Evolutionary conservation across 2,329 filamentous ascomycete species (phyloP).

Genomic region (Pyricularia sp.): DNA sequence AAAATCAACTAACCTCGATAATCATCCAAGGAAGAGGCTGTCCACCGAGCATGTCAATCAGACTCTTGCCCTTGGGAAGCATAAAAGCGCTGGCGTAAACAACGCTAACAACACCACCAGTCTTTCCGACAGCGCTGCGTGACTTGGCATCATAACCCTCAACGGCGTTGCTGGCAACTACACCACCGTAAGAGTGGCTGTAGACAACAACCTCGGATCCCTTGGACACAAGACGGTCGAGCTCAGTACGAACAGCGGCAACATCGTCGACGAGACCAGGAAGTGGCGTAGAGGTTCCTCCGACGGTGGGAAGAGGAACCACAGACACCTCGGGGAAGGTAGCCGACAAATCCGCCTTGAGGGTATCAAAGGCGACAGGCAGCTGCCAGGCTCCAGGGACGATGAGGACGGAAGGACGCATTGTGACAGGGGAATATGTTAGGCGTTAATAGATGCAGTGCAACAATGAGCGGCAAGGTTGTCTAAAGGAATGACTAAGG

Average conservation of each 20-base stretch:
- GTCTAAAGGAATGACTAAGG: too few relatives aligned
- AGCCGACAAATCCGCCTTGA: constrained; percentile 17
- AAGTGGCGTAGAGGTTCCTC: constrained; percentile 16
- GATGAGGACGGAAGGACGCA: constrained; percentile 19
- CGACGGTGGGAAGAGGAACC: constrained; percentile 19
- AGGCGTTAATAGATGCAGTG: neutral
- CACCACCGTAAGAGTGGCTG: constrained; percentile 23
- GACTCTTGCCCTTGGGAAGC: constrained; percentile 12
- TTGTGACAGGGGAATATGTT: neutral
- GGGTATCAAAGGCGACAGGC: constrained; percentile 16
- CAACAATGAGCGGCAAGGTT: neutral
- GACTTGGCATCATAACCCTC: constrained; percentile 19
- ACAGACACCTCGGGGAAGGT: constrained; percentile 19
- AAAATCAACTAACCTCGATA: neutral
- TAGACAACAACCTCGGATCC: constrained; percentile 22
- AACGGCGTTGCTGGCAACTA: constrained; percentile 18
- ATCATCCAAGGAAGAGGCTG: constrained; percentile 16
- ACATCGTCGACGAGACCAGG: constrained; percentile 16
- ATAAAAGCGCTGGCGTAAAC: constrained; percentile 20
- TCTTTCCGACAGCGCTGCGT: constrained; percentile 18
- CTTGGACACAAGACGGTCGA: constrained; percentile 14
- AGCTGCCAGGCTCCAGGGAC: constrained; percentile 25
- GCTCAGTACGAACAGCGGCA: constrained; percentile 12
- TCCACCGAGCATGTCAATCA: constrained; percentile 14
- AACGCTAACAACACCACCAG: constrained; percentile 21